These are phyloP conservation scores for Lasiosphaeriaceae sp. DNA, from an alignment of 495 filamentous ascomycete species.

Conservation along the genomic window DNA sequence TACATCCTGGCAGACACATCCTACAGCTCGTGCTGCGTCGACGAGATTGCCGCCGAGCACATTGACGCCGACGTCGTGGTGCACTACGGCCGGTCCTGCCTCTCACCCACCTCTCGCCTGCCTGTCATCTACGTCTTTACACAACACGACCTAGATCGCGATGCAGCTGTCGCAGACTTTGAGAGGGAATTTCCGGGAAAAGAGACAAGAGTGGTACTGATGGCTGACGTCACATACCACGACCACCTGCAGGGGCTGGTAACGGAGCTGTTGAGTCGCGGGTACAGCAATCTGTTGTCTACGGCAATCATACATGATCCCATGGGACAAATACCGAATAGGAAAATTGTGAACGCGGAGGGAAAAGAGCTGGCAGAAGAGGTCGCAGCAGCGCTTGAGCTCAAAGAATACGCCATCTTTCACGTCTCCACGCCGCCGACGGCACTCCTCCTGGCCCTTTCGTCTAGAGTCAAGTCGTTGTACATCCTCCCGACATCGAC, in stretches of 20 bases:
- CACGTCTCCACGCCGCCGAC: slow-evolving; percentile 85
- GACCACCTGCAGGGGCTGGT: slow-evolving; percentile 59
- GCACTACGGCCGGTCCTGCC: slow-evolving; percentile 89
- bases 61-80: slow-evolving; percentile 86
- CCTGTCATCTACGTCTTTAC: slow-evolving; percentile 95
- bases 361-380: slow-evolving; percentile 11
- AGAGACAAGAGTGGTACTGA: slow-evolving; percentile 65
- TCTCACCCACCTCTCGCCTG: slow-evolving; percentile 83
- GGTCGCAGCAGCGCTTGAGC: slow-evolving; percentile 32
- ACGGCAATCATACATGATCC: slow-evolving; percentile 76
- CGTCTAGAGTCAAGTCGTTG: slow-evolving; percentile 72
- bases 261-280: slow-evolving; percentile 47
- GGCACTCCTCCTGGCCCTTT: slow-evolving; percentile 79
- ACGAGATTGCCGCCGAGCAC: slow-evolving; percentile 96
- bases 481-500: slow-evolving; percentile 66
- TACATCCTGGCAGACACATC: slow-evolving; percentile 94
- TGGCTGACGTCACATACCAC: slow-evolving; percentile 86
- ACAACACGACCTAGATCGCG: slow-evolving; percentile 56
- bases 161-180: slow-evolving; percentile 58
- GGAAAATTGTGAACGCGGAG: slow-evolving; percentile 37
- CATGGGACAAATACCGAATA: slow-evolving; percentile 79
- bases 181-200: slow-evolving; percentile 61
- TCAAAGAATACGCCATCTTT: slow-evolving; percentile 75
- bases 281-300: slow-evolving; percentile 66
- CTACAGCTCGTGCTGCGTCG: slow-evolving; percentile 94